Percentiles rank a stretch among this genome's conserved stretches.
Evolutionary conservation across 345 rosid species (phyloP).

Genomic region (Pistacia integerrima): DNA sequence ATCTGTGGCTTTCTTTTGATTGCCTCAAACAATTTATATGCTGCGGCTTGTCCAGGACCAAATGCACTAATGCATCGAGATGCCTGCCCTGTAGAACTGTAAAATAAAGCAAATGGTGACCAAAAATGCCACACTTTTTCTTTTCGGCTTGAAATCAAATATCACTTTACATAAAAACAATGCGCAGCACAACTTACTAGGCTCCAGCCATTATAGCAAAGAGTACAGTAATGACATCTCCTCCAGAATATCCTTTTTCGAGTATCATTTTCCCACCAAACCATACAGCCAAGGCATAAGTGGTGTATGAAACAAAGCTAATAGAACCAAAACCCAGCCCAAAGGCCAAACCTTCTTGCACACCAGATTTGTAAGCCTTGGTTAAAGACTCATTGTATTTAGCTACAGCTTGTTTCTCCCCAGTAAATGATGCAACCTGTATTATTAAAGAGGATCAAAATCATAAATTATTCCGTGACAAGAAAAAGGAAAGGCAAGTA

Average conservation of each 20-base stretch:
- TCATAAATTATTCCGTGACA: background rate
- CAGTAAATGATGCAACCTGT: constrained; percentile 58
- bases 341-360: constrained; percentile 36
- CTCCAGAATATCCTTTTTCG: constrained; percentile 49
- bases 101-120: background rate
- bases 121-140: background rate
- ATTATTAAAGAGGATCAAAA: background rate
- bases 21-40: constrained; percentile 47
- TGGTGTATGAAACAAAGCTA: constrained; percentile 23
- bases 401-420: constrained; percentile 48
- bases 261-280: constrained; percentile 54
- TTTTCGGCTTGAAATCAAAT: too few species aligned
- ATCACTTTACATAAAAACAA: background rate
- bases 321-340: constrained; percentile 45
- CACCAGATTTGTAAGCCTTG: constrained; percentile 39
- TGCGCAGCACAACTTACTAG: constrained; percentile 29
- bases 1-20: constrained; percentile 40
- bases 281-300: constrained; percentile 50
- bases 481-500: background rate
- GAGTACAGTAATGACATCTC: constrained; percentile 41
- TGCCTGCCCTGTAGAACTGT: constrained; percentile 56
- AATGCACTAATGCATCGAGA: constrained; percentile 45
- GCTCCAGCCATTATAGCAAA: constrained; percentile 44
- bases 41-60: constrained; percentile 50
- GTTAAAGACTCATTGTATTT: constrained; percentile 37